Base-by-base conservation (phyloP, 2,329 filamentous ascomycete species). In the Acephala macrosclerotiorum region DNA sequence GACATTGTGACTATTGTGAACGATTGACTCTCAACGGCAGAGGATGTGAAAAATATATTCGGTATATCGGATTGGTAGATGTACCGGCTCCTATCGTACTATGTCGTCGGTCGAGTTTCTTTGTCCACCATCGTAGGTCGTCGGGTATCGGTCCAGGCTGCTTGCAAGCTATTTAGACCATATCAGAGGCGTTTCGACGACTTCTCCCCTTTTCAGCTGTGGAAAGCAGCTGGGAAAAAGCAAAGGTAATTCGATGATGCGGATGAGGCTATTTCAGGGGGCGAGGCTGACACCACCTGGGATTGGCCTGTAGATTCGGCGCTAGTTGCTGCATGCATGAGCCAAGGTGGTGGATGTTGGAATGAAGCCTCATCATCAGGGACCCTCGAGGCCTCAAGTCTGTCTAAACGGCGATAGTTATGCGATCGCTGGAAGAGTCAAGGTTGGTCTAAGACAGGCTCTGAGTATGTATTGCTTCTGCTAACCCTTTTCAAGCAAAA, bases 351-450 rank as follows among this genome's bases (percentile, higher is more conserved):
- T 55, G 60, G 20, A 49, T 16, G 22, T 33, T 45, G 60, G 36
- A 49, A 42, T 58, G 60, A 58, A 62, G 61, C 45, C 51, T 53
- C 59, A 49, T 53, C 59, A 42, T 40, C 51, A 57, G 35, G 35
- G 35, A 64, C 35, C 61, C 35, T 55, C 57, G 22, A 55, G 36
- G 55, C 45, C 25, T 56, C 47, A 35, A 42, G n/a, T 58, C 33
- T 36, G 42, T 40, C 16, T 58, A 20, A 57, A 47, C 38, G 57
- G 40, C 42, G 58, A 64, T 69, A 75, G 76, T 76, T 68, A 88
- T 88, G 86, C 82, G 82, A 76, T 80, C 83, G 69, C 78, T 86
- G 75, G 80, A 81, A 68, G 85, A 87, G 70, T 81, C 83, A 74
- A 85, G 81, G 85, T 86, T 75, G 64, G 72, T 49, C 40, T 64